Evolutionary conservation across 257 asterid species (phyloP), one percentile per base, ranked within the genome.

Genomic region (Dorcoceras hygrometricum): DNA sequence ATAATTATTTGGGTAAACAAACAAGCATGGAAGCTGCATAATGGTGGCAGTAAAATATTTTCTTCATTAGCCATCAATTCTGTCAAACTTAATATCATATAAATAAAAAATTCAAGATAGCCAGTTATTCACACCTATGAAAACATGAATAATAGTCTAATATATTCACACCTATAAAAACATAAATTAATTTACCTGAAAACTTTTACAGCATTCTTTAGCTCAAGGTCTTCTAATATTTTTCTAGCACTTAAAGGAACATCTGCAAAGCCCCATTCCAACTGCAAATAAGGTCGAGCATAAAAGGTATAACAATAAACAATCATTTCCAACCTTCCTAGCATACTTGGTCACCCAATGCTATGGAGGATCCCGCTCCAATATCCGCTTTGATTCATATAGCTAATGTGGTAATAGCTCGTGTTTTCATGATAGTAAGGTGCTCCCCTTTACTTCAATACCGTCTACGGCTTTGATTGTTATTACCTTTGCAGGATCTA

Each of bases 201-300:
- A 51, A 80, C 19, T 85, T 93, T 93, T 39, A 93, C 97, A 67
- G 94, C 95, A 77, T 54, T 76, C 90, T 93, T 93, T 50, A 93
- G 89, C 69, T 93, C 95, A 22, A 67, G 76, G 75, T 86, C 89
- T 77, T 88, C 96, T 72, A 93, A 81, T 80, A 93, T 93, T 74
- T 93, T 93, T 78, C 95, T 83, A 14, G 97, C 82, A 78, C 91
- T 67, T 43, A 90, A 55, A 65, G 97, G 88, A 77, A 84, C 88
- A 73, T 64, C 96, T 93, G 88, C 60, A 68, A 57, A 76, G 72
- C 59, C 51, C 74, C n/a, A n/a, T n/a, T n/a, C n/a, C n/a, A n/a
- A n/a, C n/a, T n/a, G n/a, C n/a, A n/a, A n/a, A n/a, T n/a, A n/a
- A n/a, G n/a, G n/a, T n/a, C n/a, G n/a, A n/a, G n/a, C n/a, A n/a